These are phyloP conservation scores for Populus euphratica DNA, from an alignment of 345 rosid species.

Conservation along the genomic window DNA sequence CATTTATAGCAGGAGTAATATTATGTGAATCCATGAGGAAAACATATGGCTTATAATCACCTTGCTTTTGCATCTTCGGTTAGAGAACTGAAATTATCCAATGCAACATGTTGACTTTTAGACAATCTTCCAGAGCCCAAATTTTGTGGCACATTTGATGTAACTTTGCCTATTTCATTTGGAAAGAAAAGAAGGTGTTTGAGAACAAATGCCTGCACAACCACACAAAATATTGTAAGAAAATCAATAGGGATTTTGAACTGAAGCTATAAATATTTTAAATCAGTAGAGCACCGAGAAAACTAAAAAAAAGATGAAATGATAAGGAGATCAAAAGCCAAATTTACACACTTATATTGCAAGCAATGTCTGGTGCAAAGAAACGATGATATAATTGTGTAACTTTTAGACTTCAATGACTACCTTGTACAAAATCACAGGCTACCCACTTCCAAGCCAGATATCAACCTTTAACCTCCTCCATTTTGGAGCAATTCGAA, in stretches of 20 bases:
- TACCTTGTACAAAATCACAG: neutral
- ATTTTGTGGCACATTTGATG: constrained; percentile 32
- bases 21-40: neutral
- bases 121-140: constrained; percentile 40
- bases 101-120: constrained; percentile 39
- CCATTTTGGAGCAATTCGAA: neutral
- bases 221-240: constrained; percentile 17
- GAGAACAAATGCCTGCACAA: constrained; percentile 89
- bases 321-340: neutral
- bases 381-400: neutral
- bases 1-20: neutral
- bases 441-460: neutral
- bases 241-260: neutral
- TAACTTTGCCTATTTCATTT: constrained; percentile 50
- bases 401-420: neutral
- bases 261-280: neutral
- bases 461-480: neutral
- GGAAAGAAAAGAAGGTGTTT: constrained; percentile 86
- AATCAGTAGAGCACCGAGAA: neutral
- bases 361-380: neutral
- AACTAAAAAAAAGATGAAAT: neutral
- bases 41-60: constrained; percentile 33
- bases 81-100: constrained; percentile 52
- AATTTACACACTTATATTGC: neutral
- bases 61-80: constrained; percentile 70